Conservation (phyloP, 139 green algal species). For the Chlorella sp. region DNA sequence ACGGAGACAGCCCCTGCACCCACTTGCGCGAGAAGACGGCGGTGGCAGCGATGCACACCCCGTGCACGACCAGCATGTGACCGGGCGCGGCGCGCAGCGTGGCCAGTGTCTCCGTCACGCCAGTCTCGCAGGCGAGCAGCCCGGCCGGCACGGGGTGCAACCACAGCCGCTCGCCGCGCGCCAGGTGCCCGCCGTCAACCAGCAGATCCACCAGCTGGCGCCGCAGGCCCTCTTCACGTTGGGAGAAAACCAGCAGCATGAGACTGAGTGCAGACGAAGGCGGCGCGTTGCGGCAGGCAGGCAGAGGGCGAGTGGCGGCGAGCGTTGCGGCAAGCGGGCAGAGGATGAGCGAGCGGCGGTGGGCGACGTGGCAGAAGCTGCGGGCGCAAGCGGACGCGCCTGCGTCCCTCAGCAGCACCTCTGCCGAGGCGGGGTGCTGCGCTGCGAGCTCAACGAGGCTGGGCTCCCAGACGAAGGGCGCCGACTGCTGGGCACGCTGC, state of each 20-base stretch:
- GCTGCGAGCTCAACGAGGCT: too few species aligned
- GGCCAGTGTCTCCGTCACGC: neutral
- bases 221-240: constrained; percentile 1
- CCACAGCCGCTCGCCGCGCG: constrained; percentile 1
- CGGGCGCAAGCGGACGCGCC: too few species aligned
- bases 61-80: neutral
- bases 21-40: neutral
- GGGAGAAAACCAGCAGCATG: too few species aligned
- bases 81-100: neutral
- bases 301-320: neutral
- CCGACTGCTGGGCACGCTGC: too few species aligned
- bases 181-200: neutral
- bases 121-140: neutral
- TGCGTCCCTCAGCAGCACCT: neutral
- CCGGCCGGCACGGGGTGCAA: constrained; percentile 8
- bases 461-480: too few species aligned
- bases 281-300: too few species aligned
- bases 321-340: too few species aligned
- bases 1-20: neutral
- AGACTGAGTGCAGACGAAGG: too few species aligned
- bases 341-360: neutral
- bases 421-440: neutral
- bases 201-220: neutral
- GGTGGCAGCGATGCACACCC: constrained; percentile 2
- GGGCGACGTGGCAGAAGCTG: too few species aligned